phyloP scores from a whole-genome alignment of 352 stramenopile genomes.

The Phytopythium chamaehyphon region DNA sequence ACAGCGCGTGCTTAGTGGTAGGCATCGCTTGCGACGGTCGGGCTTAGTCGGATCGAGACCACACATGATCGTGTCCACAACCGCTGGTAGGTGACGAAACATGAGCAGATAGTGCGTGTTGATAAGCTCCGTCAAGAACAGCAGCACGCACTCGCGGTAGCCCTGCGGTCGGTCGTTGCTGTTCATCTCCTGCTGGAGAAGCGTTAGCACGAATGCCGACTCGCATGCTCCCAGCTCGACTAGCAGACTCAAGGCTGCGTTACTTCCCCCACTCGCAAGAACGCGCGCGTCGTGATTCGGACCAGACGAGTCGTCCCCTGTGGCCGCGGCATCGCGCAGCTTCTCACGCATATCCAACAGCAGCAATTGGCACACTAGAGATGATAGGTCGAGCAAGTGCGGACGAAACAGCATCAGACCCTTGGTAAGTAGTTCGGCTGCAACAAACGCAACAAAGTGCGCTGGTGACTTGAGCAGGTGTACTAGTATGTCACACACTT shows the following conservation, averaged over 20 bases:
- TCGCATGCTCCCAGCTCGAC: slow-evolving; percentile 77
- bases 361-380: slow-evolving; percentile 64
- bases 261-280: slow-evolving; percentile 51
- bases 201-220: slow-evolving; percentile 64
- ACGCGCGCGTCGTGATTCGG: slow-evolving; percentile 44
- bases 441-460: slow-evolving; percentile 58
- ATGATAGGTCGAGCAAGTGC: slow-evolving; percentile 77
- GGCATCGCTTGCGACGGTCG: slow-evolving; percentile 69
- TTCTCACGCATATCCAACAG: slow-evolving; percentile 78
- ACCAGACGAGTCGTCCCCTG: slow-evolving; percentile 15
- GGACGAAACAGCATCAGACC: slow-evolving; percentile 81
- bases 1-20: slow-evolving; percentile 73
- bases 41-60: slow-evolving; percentile 84
- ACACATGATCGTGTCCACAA: slow-evolving; percentile 85
- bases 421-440: slow-evolving; percentile 75
- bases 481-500: slow-evolving; percentile 81
- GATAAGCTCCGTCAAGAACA: slow-evolving; percentile 79
- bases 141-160: slow-evolving; percentile 70
- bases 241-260: slow-evolving; percentile 71
- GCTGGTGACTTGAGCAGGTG: slow-evolving; percentile 50
- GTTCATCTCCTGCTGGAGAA: slow-evolving; percentile 85
- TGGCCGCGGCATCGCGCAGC: slow-evolving; percentile 25
- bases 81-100: slow-evolving; percentile 74
- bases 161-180: slow-evolving; percentile 57
- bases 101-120: slow-evolving; percentile 83